These are phyloP conservation scores for Artemisia tridentata DNA, from an alignment of 129 eudicot genomes.

Conservation along the genomic window DNA sequence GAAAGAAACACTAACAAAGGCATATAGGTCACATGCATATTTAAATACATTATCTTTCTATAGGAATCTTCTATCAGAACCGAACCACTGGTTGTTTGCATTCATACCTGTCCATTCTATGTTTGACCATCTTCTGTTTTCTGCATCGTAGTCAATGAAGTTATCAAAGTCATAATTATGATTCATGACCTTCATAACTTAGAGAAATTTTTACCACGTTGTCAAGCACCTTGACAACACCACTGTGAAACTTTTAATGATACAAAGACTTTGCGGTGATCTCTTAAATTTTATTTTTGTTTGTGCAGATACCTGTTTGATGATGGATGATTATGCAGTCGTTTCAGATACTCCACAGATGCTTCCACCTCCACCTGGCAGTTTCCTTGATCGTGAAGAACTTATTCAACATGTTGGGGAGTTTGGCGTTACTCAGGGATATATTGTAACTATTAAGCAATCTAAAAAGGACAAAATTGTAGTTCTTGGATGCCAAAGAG, in stretches of 20 bases:
- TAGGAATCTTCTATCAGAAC: background rate
- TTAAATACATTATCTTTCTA: background rate
- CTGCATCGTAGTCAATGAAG: slow-evolving; percentile 3
- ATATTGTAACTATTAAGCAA: slow-evolving; percentile 81
- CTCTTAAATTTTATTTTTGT: slow-evolving; percentile 9
- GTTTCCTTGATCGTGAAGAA: slow-evolving; percentile 79
- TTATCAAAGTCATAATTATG: slow-evolving; percentile 7
- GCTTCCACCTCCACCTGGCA: slow-evolving; percentile 97
- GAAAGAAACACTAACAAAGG: background rate
- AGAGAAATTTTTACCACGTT: slow-evolving; percentile 12
- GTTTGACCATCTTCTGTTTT: background rate
- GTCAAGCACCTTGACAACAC: background rate
- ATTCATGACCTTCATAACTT: slow-evolving; percentile 8
- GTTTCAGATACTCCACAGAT: slow-evolving; percentile 48
- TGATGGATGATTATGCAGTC: slow-evolving; percentile 43
- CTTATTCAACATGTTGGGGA: slow-evolving; percentile 85
- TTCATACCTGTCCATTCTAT: background rate
- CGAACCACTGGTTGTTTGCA: background rate
- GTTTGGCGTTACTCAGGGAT: slow-evolving; percentile 78
- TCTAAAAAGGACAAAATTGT: slow-evolving; percentile 77
- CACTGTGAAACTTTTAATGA: too few relatives aligned
- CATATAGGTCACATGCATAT: background rate
- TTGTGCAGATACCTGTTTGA: slow-evolving; percentile 24
- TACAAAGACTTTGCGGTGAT: slow-evolving; percentile 1
- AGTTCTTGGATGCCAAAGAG: slow-evolving; percentile 92